A percentile compares a stretch with the other conserved stretches of the same genome.
These are phyloP conservation scores for Candida chauliodis DNA, from an alignment of 805 yeast genomes.

Conservation along the genomic window DNA sequence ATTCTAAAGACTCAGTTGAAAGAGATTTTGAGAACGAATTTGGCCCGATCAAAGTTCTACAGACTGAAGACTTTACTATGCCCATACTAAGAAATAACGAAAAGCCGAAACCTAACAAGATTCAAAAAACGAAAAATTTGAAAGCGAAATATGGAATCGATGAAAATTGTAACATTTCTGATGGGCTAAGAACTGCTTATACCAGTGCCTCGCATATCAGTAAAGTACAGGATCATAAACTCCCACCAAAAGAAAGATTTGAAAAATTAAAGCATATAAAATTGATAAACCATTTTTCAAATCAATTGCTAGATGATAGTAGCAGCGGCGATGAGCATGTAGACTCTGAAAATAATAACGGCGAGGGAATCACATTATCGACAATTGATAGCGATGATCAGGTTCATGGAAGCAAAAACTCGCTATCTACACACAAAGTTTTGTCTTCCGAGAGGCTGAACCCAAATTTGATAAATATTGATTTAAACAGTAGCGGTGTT, in stretches of 20 bases:
- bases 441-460: not conserved
- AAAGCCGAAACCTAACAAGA: not conserved
- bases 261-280: slow-evolving; percentile 3
- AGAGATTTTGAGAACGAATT: slow-evolving; percentile 31
- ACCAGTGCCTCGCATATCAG: not conserved
- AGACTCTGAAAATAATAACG: not conserved
- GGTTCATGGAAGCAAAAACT: not conserved
- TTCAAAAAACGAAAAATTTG: not conserved
- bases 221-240: not conserved
- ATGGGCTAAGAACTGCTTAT: too few species aligned
- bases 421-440: not conserved
- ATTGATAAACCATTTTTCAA: slow-evolving; percentile 1
- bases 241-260: not conserved
- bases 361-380: not conserved
- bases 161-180: too few species aligned
- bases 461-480: too few species aligned
- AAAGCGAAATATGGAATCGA: too few species aligned
- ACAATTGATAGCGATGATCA: not conserved
- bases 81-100: not conserved
- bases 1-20: slow-evolving; percentile 7
- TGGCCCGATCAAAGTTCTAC: slow-evolving; percentile 21
- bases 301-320: slow-evolving; percentile 1
- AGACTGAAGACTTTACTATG: slow-evolving; percentile 5
- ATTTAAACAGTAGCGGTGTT: not conserved
- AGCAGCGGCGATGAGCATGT: not conserved